Conservation (phyloP, 164 flowering plant genomes). For the Santalum album region DNA sequence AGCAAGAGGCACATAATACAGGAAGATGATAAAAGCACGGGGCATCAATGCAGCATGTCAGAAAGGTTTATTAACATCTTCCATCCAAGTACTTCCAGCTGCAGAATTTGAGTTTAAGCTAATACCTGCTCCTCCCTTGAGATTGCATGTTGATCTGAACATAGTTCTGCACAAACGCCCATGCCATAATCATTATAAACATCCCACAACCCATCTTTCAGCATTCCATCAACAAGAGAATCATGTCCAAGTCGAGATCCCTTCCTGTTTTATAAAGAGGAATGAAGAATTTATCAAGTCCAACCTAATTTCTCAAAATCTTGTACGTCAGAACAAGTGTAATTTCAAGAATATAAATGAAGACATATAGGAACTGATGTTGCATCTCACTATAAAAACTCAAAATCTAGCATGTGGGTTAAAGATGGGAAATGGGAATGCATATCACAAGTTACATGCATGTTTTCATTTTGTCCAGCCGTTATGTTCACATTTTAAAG, state of each 20-base stretch:
- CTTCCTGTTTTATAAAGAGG: neutral
- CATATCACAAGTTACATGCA: too few species aligned
- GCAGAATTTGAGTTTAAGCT: neutral
- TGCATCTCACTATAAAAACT: too few species aligned
- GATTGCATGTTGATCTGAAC: conserved; percentile 4
- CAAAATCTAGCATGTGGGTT: too few species aligned
- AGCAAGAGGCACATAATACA: neutral
- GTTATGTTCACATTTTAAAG: too few species aligned
- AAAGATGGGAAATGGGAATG: too few species aligned
- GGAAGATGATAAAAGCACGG: neutral
- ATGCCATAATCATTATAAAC: conserved; percentile 4
- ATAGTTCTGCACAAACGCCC: conserved; percentile 3
- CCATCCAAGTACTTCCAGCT: neutral
- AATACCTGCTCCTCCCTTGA: conserved; percentile 1
- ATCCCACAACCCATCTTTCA: conserved; percentile 6
- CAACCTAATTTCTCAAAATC: neutral
- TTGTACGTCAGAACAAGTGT: too few species aligned
- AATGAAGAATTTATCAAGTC: neutral
- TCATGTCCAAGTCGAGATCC: conserved; percentile 48
- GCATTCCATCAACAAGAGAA: conserved; percentile 25
- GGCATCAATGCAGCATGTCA: neutral
- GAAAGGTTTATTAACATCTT: neutral
- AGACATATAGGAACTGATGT: too few species aligned
- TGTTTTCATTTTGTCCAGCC: too few species aligned
- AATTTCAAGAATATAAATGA: too few species aligned